Evolutionary conservation across 1,284 basidiomycete genomes (phyloP).

Genomic region (Volvariella surrecta): DNA sequence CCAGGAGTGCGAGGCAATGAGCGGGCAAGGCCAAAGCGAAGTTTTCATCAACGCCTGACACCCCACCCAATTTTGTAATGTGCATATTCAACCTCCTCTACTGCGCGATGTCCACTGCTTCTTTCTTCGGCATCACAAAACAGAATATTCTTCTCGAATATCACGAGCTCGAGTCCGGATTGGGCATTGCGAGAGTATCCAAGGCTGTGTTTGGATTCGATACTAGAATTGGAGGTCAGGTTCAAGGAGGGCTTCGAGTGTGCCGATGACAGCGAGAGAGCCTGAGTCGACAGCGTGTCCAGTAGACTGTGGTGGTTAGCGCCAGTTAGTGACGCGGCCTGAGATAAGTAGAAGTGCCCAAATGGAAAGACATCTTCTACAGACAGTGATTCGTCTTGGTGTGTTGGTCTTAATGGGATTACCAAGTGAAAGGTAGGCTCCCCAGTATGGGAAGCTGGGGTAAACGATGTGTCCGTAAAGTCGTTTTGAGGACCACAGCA

Average conservation of each 20-base stretch:
- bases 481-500: too few species aligned
- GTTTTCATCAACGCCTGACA: too few species aligned
- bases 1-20: too few species aligned
- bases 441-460: neutral
- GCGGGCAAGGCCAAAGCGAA: too few species aligned
- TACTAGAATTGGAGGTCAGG: neutral
- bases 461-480: too few species aligned
- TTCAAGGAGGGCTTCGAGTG: slow-evolving; percentile 1
- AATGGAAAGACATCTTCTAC: slow-evolving; percentile 47
- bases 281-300: neutral
- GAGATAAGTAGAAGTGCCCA: too few species aligned
- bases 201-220: neutral
- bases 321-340: too few species aligned
- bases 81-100: slow-evolving; percentile 48
- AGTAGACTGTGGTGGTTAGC: neutral
- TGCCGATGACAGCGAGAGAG: neutral
- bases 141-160: slow-evolving; percentile 43
- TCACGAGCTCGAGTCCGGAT: slow-evolving; percentile 27
- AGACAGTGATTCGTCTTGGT: slow-evolving; percentile 46
- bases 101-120: slow-evolving; percentile 20
- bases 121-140: slow-evolving; percentile 41
- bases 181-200: neutral
- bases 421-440: slow-evolving; percentile 56
- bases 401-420: slow-evolving; percentile 64
- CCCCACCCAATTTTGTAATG: slow-evolving; percentile 63